Percentiles rank a stretch among this genome's conserved stretches.
Conservation (phyloP, 768 basidiomycete genomes). For the Grammothele lineata region DNA sequence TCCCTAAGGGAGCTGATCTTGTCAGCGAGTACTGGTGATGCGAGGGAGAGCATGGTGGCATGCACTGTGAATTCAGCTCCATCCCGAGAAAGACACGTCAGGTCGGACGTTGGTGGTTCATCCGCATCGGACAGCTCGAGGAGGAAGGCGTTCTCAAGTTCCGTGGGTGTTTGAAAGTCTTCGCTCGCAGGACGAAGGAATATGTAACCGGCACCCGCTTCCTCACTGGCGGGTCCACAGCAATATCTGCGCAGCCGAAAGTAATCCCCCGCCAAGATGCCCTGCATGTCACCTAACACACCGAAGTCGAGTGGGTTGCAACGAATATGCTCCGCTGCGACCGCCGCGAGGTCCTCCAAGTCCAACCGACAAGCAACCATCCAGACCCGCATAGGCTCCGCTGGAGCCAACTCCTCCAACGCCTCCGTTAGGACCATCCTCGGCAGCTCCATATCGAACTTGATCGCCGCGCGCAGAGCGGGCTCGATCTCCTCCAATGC, state of each 20-base stretch:
- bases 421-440: background rate
- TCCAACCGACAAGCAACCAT: conserved; percentile 1
- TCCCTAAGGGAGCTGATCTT: background rate
- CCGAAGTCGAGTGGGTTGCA: background rate
- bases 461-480: conserved; percentile 15
- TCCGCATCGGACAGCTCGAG: no score
- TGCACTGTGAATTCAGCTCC: conserved; percentile 33
- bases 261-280: background rate
- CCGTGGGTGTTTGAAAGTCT: background rate
- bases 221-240: background rate
- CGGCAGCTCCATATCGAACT: conserved; percentile 16
- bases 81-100: conserved; percentile 52
- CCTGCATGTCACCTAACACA: background rate
- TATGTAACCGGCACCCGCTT: background rate
- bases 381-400: conserved; percentile 1
- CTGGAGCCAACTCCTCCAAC: background rate
- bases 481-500: conserved; percentile 4
- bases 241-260: background rate
- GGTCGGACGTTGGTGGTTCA: conserved; percentile 27
- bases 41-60: conserved; percentile 28
- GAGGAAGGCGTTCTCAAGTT: no score
- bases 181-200: background rate
- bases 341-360: conserved; percentile 1
- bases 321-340: background rate
- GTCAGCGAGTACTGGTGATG: conserved; percentile 29